A percentile compares a stretch with the other conserved stretches of the same genome.
Evolutionary conservation across 1,284 basidiomycete species (phyloP).

Genomic region (Gymnopus androsaceus): DNA sequence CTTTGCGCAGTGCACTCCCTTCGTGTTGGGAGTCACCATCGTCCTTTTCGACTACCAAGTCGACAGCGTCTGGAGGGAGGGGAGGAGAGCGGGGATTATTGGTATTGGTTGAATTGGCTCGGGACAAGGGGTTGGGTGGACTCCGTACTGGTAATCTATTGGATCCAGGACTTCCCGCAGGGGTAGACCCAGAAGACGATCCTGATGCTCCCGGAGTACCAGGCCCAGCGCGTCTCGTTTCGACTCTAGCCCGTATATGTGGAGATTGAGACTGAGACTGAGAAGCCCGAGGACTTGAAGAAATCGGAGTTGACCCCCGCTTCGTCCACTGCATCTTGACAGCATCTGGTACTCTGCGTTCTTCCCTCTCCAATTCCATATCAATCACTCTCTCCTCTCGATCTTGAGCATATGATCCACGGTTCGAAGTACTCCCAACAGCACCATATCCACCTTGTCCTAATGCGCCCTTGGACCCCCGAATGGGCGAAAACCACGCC

Average conservation of each 20-base stretch:
- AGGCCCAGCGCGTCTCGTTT: background rate
- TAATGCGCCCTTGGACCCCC: slow-evolving; percentile 49
- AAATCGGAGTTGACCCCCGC: slow-evolving; percentile 6
- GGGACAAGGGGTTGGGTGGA: slow-evolving; percentile 37
- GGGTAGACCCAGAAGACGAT: slow-evolving; percentile 27
- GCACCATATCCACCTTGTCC: slow-evolving; percentile 66
- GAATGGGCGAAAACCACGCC: slow-evolving; percentile 65
- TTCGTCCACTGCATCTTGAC: slow-evolving; percentile 50
- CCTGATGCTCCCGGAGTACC: slow-evolving; percentile 1
- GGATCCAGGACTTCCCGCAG: slow-evolving; percentile 30
- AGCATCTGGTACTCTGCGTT: slow-evolving; percentile 28
- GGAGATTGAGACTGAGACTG: slow-evolving; percentile 25
- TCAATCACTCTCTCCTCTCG: slow-evolving; percentile 17
- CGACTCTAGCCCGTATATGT: slow-evolving; percentile 10
- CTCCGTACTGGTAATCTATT: slow-evolving; percentile 23
- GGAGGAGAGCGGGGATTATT: slow-evolving; percentile 33
- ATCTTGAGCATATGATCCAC: slow-evolving; percentile 14
- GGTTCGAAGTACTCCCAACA: slow-evolving; percentile 35
- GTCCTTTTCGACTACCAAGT: slow-evolving; percentile 70
- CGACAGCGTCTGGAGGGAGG: slow-evolving; percentile 74
- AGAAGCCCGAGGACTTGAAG: too few relatives aligned
- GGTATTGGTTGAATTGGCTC: slow-evolving; percentile 31
- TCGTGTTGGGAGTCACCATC: slow-evolving; percentile 49
- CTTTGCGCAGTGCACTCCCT: slow-evolving; percentile 48
- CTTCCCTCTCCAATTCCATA: slow-evolving; percentile 12